Conservation (phyloP, 495 filamentous ascomycete genomes). For the Penicillium nucicola region DNA sequence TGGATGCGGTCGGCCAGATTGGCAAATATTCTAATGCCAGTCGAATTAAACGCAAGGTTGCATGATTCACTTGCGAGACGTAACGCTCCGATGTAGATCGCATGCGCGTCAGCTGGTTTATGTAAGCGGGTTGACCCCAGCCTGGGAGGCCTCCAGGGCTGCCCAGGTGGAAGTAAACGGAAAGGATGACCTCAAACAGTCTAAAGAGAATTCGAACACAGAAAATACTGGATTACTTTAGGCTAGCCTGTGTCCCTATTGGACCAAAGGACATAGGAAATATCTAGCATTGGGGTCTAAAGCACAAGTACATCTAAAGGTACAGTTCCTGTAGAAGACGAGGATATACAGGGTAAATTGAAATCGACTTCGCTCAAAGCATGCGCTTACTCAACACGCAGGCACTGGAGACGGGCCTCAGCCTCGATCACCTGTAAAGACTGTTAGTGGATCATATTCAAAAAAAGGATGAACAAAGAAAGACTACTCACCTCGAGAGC, state of each 20-base stretch:
- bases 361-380: slow-evolving; percentile 29
- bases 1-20: slow-evolving; percentile 8
- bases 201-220: too few species aligned
- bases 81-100: slow-evolving; percentile 13
- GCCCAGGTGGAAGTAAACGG: too few species aligned
- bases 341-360: slow-evolving; percentile 35
- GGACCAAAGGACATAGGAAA: slow-evolving; percentile 27
- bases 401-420: slow-evolving; percentile 48
- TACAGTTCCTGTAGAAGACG: slow-evolving; percentile 41
- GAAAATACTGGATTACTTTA: too few species aligned
- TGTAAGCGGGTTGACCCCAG: slow-evolving; percentile 13
- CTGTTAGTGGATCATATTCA: slow-evolving; percentile 17
- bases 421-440: slow-evolving; percentile 44
- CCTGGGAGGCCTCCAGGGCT: too few species aligned
- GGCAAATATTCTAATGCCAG: neutral
- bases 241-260: neutral
- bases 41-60: neutral
- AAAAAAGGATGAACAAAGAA: neutral
- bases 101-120: slow-evolving; percentile 18
- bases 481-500: slow-evolving; percentile 76
- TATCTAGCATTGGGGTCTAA: slow-evolving; percentile 44
- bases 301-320: slow-evolving; percentile 42
- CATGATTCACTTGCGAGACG: slow-evolving; percentile 3
- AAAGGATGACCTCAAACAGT: too few species aligned
- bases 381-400: slow-evolving; percentile 46